Percentiles rank a stretch among this genome's conserved stretches.
phyloP scores from a whole-genome alignment of 371 early-diverging fungal genomes.

The Rhizopus sp. region DNA sequence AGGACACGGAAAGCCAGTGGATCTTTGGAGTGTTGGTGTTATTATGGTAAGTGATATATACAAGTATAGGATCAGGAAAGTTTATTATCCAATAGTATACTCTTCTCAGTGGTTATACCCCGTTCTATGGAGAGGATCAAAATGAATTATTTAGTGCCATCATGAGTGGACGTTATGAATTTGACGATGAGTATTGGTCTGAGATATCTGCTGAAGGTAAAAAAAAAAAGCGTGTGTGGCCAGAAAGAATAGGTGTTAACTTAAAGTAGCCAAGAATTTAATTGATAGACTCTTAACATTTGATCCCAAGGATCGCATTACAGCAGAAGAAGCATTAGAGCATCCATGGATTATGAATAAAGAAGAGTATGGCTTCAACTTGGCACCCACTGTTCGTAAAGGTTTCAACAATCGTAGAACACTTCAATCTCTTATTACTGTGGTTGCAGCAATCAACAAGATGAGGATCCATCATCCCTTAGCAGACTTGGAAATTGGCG shows the following conservation, averaged over 20 bases:
- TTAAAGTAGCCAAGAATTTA: conserved; percentile 72
- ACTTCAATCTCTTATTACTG: conserved; percentile 27
- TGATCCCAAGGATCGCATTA: conserved; percentile 68
- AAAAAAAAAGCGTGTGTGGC: background rate
- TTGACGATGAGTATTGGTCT: conserved; percentile 77
- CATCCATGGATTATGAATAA: conserved; percentile 65
- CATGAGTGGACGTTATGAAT: conserved; percentile 65
- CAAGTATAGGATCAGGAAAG: background rate
- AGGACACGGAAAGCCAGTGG: conserved; percentile 67
- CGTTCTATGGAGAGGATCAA: conserved; percentile 80
- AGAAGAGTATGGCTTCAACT: conserved; percentile 19
- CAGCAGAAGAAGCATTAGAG: conserved; percentile 70
- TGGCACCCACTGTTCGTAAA: conserved; percentile 35
- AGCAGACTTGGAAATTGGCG: conserved; percentile 1
- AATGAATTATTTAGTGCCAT: conserved; percentile 61
- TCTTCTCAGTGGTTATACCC: conserved; percentile 82
- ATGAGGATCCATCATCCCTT: conserved; percentile 8
- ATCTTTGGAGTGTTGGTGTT: conserved; percentile 92
- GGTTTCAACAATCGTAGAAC: conserved; percentile 30
- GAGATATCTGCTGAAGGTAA: conserved; percentile 70
- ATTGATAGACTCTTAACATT: conserved; percentile 68
- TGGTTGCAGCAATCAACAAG: conserved; percentile 24
- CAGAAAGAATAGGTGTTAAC: background rate
- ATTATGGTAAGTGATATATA: conserved; percentile 55
- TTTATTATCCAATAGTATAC: conserved; percentile 52